Base-by-base conservation (phyloP, 768 basidiomycete genomes). In the Termitomyces sp. region DNA sequence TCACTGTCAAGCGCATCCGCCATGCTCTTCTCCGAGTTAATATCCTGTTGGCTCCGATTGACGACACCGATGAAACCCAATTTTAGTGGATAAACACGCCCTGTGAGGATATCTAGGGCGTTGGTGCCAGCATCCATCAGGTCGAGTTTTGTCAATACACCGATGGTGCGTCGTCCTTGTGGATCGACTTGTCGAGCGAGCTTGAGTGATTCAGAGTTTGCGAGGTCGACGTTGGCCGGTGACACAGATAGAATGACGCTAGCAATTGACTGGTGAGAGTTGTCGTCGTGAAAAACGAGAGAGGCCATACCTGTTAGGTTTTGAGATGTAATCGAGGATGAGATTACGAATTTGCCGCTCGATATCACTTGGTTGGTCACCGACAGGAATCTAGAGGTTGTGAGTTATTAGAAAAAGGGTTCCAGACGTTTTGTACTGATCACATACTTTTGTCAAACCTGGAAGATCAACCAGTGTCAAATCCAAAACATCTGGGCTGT, bases 41-140 rank as follows among this genome's bases (percentile, higher is more conserved):
- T 98, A 69, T 99, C 97, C 69, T 94, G 94, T 69, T 99, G 97
- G 63, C 92, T 95, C 53, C 97, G 87, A 66, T 97, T 97, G 54
- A 99, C 97, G 12, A 98, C 89, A 18, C 97, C 97, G 60, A 98
- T 95, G 71, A 99, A 99, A 42, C 97, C 97, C 11, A 99, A 82
- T 70, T 98, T 98, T 58, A 99, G 83, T 31, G 97, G 97, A 71
- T 99, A 99, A 41, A 98, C 91, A 56, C 96, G 89, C 38, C 97
- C 97, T 0, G 93, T 98, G 35, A 98, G 81, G 60, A 98, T 87
- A 70, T 99, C 96, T 33, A 95, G 75, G 20, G 97, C 97, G 68
- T 99, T 98, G 33, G 97, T 99, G 27, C 97, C 97, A 6, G 95
- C 95, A 64, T 98, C 97, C 97, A 99, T 99, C 43, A 99, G 81